Percentiles rank a stretch among this genome's conserved stretches.
Evolutionary conservation across 768 basidiomycete species (phyloP).

Genomic region (Lentinula detonsa): DNA sequence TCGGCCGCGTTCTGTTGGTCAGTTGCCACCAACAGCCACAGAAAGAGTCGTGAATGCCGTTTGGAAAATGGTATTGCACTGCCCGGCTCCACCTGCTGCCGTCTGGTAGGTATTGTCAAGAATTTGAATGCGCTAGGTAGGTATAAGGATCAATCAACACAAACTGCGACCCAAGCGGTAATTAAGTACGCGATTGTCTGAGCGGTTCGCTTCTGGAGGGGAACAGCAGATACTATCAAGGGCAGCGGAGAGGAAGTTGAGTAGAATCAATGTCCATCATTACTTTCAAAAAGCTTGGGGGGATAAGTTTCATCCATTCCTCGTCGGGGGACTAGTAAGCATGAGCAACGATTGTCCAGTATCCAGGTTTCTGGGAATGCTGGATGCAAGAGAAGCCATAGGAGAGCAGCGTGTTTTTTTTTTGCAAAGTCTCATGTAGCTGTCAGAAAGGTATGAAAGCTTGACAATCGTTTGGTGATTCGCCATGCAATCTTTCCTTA

Average conservation of each 20-base stretch:
- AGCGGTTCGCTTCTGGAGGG: slow-evolving; percentile 37
- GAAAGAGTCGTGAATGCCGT: slow-evolving; percentile 50
- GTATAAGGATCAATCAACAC: slow-evolving; percentile 25
- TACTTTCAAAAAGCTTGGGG: too few relatives aligned
- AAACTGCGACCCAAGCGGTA: slow-evolving; percentile 38
- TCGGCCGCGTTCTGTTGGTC: slow-evolving; percentile 50
- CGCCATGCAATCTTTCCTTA: not conserved
- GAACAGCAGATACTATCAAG: slow-evolving; percentile 24
- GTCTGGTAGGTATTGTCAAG: slow-evolving; percentile 23
- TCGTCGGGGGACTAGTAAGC: too few relatives aligned
- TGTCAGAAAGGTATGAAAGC: too few relatives aligned
- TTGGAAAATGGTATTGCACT: slow-evolving; percentile 54
- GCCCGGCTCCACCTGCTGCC: slow-evolving; percentile 42
- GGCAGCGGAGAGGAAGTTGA: slow-evolving; percentile 22
- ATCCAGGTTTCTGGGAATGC: too few relatives aligned
- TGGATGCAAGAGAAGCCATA: too few relatives aligned
- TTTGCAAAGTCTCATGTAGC: not conserved
- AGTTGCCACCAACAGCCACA: slow-evolving; percentile 16
- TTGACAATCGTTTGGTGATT: not conserved
- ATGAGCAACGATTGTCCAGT: too few relatives aligned
- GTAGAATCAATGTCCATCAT: slow-evolving; percentile 21
- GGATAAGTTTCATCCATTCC: too few relatives aligned
- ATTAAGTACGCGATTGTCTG: slow-evolving; percentile 36
- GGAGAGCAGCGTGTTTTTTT: not conserved
- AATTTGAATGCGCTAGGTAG: too few relatives aligned